Evolutionary conservation across 129 eudicot genomes (phyloP), one percentile per base, ranked within the genome.

Genomic region (Arctium minus): DNA sequence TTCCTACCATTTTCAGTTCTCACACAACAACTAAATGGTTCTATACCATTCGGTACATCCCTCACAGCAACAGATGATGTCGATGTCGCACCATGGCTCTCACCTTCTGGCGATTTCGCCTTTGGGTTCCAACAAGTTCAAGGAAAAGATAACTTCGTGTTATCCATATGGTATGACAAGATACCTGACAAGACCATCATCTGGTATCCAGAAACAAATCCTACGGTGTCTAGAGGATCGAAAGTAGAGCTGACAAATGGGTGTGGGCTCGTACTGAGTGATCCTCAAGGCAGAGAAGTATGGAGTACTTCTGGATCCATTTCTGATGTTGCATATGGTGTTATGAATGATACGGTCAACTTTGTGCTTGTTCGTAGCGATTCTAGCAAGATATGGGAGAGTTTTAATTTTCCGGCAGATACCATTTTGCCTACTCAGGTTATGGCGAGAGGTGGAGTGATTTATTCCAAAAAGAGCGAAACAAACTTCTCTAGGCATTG

Each of bases 121-220:
- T 84, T 91, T 8, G 94, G 92, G 62, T 91, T 90, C 70, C 73
- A 72, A 22, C 77, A 77, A 75, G 29, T 81, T 27, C 73, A 39
- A 73, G 74, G 75, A 18, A 38, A 8, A 0, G 65, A 85, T 75
- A 80, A 22, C 3, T 76, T 46, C 44, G 5, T 84, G 64, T 79
- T 83, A 77, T 83, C 86, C 46, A 83, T 83, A 77, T 79, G 87
- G 87, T 84, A 72, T 33, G 36, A 33, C 36, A 33, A 33, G 36
- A 33, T 33, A 33, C 36, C 36, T 33, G 3, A 33, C 36, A 85
- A 80, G 9, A 85, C 81, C 65, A 50, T 85, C 18, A 29, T 80
- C 35, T 85, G 84, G 88, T 85, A 65, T 68, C 71, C 88, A 36
- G 73, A 80, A 80, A 68, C 5, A 1, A 68, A 17, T 37, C 40